phyloP scores from a whole-genome alignment of 73 alveolate genomes.

The Loxodes magnus region DNA sequence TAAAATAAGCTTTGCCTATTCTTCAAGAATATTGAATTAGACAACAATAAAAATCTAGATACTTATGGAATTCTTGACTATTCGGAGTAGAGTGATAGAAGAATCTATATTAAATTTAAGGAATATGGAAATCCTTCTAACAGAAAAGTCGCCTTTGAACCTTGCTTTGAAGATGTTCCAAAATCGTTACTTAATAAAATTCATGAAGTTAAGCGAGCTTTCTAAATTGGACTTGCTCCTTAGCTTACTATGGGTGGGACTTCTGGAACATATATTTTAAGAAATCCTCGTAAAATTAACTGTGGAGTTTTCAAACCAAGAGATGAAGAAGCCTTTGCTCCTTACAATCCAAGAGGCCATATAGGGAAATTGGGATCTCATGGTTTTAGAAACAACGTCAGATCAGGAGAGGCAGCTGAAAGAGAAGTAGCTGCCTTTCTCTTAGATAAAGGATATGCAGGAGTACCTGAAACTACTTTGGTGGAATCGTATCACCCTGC shows the following conservation, averaged over 20 bases:
- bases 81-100: constrained; percentile 12
- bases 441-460: constrained; percentile 69
- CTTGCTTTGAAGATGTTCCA: constrained; percentile 13
- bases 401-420: constrained; percentile 91
- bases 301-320: constrained; percentile 90
- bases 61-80: constrained; percentile 19
- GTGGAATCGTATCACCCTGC: constrained; percentile 86
- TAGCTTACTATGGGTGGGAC: constrained; percentile 91
- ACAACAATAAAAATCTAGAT: constrained; percentile 22
- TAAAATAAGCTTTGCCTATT: too few species aligned
- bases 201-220: constrained; percentile 38
- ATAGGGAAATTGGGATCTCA: constrained; percentile 62
- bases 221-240: constrained; percentile 74
- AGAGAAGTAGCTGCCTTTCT: constrained; percentile 96
- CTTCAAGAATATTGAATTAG: constrained; percentile 25
- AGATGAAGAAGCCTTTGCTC: constrained; percentile 98
- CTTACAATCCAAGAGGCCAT: constrained; percentile 91
- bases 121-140: neutral
- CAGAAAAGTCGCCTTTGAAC: constrained; percentile 14
- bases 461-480: constrained; percentile 91
- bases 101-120: neutral
- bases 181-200: constrained; percentile 19
- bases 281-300: constrained; percentile 37
- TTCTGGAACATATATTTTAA: constrained; percentile 85
- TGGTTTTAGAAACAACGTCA: constrained; percentile 78